Base-by-base conservation (phyloP, 345 rosid genomes). In the Populus alba region DNA sequence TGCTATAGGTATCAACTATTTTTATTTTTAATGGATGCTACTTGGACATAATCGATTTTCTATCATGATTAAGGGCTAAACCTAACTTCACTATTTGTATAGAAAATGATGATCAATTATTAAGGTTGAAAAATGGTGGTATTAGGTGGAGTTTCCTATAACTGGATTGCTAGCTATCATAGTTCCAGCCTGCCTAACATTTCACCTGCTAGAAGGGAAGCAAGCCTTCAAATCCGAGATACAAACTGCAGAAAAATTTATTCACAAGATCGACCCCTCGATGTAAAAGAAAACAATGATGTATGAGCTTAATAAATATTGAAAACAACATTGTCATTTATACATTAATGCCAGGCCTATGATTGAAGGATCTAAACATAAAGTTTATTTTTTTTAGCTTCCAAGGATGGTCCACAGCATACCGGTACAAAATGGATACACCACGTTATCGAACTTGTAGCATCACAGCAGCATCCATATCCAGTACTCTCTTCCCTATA, bases 71-170 rank as follows among this genome's bases (percentile, higher is more conserved):
- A 9, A n/a, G 63, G 63, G 29, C 29, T 59, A 59, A 59, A 23
- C 63, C 63, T 59, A 59, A n/a, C 63, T 9, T 59, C n/a, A 22
- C 51, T 45, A 39, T 39, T 20, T 67, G 45, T 67, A 9, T 11
- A 35, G 70, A 5, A 17, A 27, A 57, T 53, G 15, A 55, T 53
- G 29, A 18, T 35, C 37, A 41, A 37, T 62, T 39, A 74, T 61
- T 61, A 43, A 25, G 76, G 25, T 62, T 62, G 33, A 63, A 49
- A 25, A 62, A 62, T 41, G 68, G 69, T 59, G 69, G 69, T 38
- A 74, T 27, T 61, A 25, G 38, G 77, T 61, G 68, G 53, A 72
- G 43, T 29, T 72, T 53, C 27, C 65, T 51, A 63, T n/a, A 33
- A 51, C 65, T 72, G 33, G 27, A 49, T 72, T 31, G 39, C 37